Evolutionary conservation across 129 eudicot genomes (phyloP), one percentile per base, ranked within the genome.

Genomic region (Silybum marianum): DNA sequence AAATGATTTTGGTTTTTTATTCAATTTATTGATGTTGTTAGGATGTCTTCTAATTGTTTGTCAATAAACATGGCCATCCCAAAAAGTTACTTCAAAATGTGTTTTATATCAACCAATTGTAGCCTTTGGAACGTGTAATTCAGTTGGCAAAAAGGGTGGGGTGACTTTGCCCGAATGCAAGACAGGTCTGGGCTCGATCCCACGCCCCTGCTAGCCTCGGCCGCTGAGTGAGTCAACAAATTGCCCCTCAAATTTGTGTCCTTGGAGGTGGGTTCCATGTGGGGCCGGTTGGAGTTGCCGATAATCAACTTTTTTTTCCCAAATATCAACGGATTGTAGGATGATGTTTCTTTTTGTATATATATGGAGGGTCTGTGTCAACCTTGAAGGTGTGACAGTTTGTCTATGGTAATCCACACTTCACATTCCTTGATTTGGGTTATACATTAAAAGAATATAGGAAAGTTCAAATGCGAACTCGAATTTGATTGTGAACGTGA

Each of bases 351-450:
- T 51, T 30, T n/a, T 5, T 71, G 69, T 36, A 63, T 62, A 7
- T 58, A 14, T 40, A 0, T 42, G 68, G 25, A 62, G 68, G 25
- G 7, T n/a, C 68, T 62, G 46, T 36, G 46, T 67, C 39, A 66
- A 77, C 46, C 42, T 67, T 78, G n/a, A 76, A 62, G 80, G 72
- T 62, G 22, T 62, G 72, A 77, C 12, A 39, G 22, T 38, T 77
- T 3, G 24, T n/a, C 11, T 60, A 62, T 62, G 54, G 72, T 62
- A 22, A 54, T 54, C 63, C 63, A 54, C 21, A 54, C 22, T 54
- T 54, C 63, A 54, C 63, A 18, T 54, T 6, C 19, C 2, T 54
- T 54, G 63, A 54, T 54, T 54, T 16, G 22, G 63, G 22, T 18
- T 18, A 7, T 62, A 60, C 67, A 60, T 48, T 48, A 48, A 3